A percentile compares a stretch with the other conserved stretches of the same genome.
phyloP scores from a whole-genome alignment of 139 green algal species.

The Micractinium conductrix region DNA sequence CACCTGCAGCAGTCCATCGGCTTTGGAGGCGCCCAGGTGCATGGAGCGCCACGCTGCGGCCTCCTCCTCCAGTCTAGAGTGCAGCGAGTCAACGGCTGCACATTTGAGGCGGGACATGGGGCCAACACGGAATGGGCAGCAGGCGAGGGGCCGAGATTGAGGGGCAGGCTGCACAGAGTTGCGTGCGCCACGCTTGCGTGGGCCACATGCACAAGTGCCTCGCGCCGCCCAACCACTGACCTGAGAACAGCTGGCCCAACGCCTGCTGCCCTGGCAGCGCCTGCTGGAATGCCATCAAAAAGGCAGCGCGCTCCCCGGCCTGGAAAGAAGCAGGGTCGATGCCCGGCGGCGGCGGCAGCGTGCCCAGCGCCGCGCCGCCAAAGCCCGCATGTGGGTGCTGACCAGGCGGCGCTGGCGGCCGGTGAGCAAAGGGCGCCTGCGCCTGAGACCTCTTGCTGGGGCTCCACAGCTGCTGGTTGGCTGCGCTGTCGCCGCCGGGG shows the following conservation, averaged over 20 bases:
- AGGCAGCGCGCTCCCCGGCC: slow-evolving; percentile 38
- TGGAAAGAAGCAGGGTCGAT: slow-evolving; percentile 28
- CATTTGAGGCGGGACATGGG: not conserved
- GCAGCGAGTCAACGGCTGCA: slow-evolving; percentile 21
- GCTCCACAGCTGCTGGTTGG: slow-evolving; percentile 21
- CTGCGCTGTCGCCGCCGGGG: not conserved
- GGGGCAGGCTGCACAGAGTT: not conserved
- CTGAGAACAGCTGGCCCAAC: slow-evolving; percentile 43
- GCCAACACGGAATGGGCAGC: not conserved
- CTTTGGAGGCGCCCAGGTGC: slow-evolving; percentile 2
- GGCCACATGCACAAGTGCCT: not conserved
- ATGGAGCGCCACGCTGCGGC: slow-evolving; percentile 10
- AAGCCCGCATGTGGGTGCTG: not conserved
- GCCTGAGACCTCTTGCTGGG: slow-evolving; percentile 22
- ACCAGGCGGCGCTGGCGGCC: not conserved
- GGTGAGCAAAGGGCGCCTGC: not conserved
- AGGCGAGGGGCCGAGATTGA: not conserved
- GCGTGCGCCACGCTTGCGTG: too few relatives aligned
- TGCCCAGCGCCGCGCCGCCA: not conserved
- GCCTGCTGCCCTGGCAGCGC: slow-evolving; percentile 49
- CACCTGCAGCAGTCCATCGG: not conserved
- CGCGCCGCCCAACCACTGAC: not conserved
- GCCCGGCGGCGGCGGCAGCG: not conserved
- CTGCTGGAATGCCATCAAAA: slow-evolving; percentile 38
- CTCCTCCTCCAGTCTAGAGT: slow-evolving; percentile 23